A percentile compares a stretch with the other conserved stretches of the same genome.
These are phyloP conservation scores for Sordaria brevicollis DNA, from an alignment of 495 filamentous ascomycete genomes.

Conservation along the genomic window DNA sequence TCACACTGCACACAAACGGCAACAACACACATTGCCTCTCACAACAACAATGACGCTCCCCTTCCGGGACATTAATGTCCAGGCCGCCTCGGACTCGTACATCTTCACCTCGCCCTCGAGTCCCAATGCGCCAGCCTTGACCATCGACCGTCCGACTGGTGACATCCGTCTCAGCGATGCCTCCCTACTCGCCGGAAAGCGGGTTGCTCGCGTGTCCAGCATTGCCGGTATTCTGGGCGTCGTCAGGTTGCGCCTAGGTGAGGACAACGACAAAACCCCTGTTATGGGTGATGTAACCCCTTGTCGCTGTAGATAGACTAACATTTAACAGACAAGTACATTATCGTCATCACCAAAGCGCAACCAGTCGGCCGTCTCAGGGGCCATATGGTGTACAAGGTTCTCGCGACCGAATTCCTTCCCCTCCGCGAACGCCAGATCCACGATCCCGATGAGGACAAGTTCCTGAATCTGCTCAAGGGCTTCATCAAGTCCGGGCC, in stretches of 20 bases:
- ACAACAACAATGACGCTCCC: constrained; percentile 58
- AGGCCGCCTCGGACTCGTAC: constrained; percentile 82
- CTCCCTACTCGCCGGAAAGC: constrained; percentile 59
- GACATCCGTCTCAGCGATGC: constrained; percentile 79
- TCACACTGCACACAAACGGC: background rate
- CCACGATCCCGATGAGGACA: constrained; percentile 87
- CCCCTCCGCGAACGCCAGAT: constrained; percentile 86
- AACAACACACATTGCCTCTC: background rate
- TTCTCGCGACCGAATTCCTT: constrained; percentile 84
- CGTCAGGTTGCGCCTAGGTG: constrained; percentile 82
- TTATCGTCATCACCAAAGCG: constrained; percentile 91
- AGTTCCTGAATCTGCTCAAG: constrained; percentile 70
- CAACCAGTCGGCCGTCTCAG: constrained; percentile 81
- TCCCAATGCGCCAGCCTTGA: constrained; percentile 73
- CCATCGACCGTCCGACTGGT: constrained; percentile 86
- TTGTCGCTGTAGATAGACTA: constrained; percentile 5
- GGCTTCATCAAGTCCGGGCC: constrained; percentile 68
- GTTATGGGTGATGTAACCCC: background rate
- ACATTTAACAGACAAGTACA: constrained; percentile 70
- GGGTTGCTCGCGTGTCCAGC: constrained; percentile 63
- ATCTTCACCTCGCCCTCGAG: constrained; percentile 94
- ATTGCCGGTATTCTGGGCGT: constrained; percentile 91
- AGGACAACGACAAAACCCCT: constrained; percentile 3
- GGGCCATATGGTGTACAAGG: constrained; percentile 89
- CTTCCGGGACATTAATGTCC: constrained; percentile 93